Base-by-base conservation (phyloP, 176 grass and related monocot species). In the Aechmea fasciata region DNA sequence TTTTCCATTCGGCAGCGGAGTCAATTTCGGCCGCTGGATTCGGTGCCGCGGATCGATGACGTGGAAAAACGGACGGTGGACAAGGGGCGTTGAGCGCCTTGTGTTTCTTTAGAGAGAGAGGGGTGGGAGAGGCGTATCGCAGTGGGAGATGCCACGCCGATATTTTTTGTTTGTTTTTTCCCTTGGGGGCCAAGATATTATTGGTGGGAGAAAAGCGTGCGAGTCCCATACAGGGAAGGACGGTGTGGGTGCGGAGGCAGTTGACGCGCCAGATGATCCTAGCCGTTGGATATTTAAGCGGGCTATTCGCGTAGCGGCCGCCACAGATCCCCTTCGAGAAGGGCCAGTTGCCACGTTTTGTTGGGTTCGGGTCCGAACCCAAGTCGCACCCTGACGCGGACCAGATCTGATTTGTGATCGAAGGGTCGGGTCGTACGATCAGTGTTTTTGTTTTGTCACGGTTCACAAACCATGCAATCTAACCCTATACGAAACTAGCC, bases 31-130 rank as follows among this genome's bases (percentile, higher is more conserved):
- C 50, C 79, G 79, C 75, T 50, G 47, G 87, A 87, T 96, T 14
- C 6, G 17, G 11, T 3, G 55, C 2, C 67, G 10, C 79, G 82
- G 91, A 96, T 96, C 62, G 79, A 5, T 83, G 76, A 87, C 81
- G 71, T 95, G 91, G 81, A 18, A 5, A 11, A 0, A 87, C 87
- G 50, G 67, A n/a, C 77, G 67, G 71, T 59, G 14, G 3, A 66
- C 63, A 61, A 25, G 0, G 7, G 11, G 3, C 28, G 11, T 1
- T 10, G 29, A 25, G 41, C 17, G 47, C 12, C 55, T 51, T 96
- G 87, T 90, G 91, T 78, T 96, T 90, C 80, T 72, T 87, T 69
- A 80, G 84, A 85, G 87, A 96, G 66, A 65, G 19, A 2, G 53
- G 18, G 49, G 47, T 15, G 47, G 52, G 23, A 52, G 81, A 79